Conservation (phyloP, 495 filamentous ascomycete genomes). For the Neurospora tetrasperma region DNA sequence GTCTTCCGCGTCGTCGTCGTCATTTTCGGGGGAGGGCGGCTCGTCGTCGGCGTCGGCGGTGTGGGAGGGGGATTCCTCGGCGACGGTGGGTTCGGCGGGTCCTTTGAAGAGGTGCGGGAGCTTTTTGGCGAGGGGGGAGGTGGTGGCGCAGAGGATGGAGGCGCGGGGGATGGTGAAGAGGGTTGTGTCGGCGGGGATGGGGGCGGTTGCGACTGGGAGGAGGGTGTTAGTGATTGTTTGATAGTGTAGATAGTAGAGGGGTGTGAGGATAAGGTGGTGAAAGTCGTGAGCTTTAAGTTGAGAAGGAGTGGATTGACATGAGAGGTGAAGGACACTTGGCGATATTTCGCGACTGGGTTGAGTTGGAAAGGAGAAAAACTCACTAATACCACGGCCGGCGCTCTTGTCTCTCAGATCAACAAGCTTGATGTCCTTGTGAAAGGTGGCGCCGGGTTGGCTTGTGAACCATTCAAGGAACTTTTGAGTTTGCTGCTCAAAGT, state of each 20-base stretch:
- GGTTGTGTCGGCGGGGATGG: constrained; percentile 33
- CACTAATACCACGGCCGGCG: constrained; percentile 38
- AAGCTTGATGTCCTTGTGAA: constrained; percentile 34
- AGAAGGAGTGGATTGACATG: too few species aligned
- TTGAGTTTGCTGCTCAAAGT: constrained; percentile 25
- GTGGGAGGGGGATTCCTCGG: not conserved
- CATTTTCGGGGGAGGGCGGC: not conserved
- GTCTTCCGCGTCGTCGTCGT: constrained; percentile 19
- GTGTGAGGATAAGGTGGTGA: too few species aligned
- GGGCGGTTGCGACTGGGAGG: constrained; percentile 30
- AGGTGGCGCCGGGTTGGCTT: constrained; percentile 33
- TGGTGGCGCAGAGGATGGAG: constrained; percentile 33
- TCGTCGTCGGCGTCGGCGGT: constrained; percentile 8
- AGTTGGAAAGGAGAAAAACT: not conserved
- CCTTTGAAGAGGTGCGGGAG: constrained; percentile 28
- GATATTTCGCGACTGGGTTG: not conserved
- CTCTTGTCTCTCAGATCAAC: constrained; percentile 28
- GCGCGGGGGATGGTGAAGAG: constrained; percentile 39
- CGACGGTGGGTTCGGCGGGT: not conserved
- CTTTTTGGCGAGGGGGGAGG: constrained; percentile 26
- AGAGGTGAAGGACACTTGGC: not conserved
- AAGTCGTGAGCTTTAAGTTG: too few species aligned
- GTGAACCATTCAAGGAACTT: constrained; percentile 36
- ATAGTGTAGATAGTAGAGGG: not conserved
- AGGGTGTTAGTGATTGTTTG: too few species aligned